Evolutionary conservation across 805 yeast species (phyloP), one percentile per base, ranked within the genome.

Genomic region (Candida oleophila): DNA sequence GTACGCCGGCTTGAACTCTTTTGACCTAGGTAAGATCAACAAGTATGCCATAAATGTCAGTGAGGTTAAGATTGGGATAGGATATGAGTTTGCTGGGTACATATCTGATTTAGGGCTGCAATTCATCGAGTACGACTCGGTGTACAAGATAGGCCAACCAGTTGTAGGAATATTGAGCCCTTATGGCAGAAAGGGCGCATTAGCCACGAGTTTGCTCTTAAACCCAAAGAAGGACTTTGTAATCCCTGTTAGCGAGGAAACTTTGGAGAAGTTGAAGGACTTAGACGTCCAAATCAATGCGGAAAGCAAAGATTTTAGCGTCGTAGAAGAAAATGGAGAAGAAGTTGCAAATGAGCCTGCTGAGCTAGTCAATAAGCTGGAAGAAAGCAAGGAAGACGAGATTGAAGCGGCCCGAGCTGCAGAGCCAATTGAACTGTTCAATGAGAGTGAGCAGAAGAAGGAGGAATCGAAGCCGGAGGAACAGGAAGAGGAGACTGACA

Each of bases 41-140:
- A 75, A 80, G 35, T 82, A 81, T 55, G 59, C 72, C 15, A 62
- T 73, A 21, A 78, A 81, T 50, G 62, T 80, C 44, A 75, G 79
- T 34, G 77, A 80, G 36, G 78, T 76, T 47, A 76, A 81, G 52
- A 58, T 72, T 7, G 90, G 91, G 5, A 61, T 84, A 22, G 94
- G 94, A 1, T 77, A 85, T 54, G 91, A 85, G 52, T 87, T 78
- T 60, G 68, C 81, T 20, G 95, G 95, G 19, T 65, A 66, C 3
- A 67, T 87, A 22, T 69, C 71, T 3, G 74, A 75, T 22, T 80
- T 82, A 18, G 92, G 92, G 7, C 57, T 62, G 11, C 66, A 68
- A n/a, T 55, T 69, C 30, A 57, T 55, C 18, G 51, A 50, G 3
- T 48, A 51, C 21, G 55, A 42, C 18, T 48, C 48, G 12, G 44